phyloP scores from a whole-genome alignment of 768 basidiomycete genomes.

The Trametes elegans region DNA sequence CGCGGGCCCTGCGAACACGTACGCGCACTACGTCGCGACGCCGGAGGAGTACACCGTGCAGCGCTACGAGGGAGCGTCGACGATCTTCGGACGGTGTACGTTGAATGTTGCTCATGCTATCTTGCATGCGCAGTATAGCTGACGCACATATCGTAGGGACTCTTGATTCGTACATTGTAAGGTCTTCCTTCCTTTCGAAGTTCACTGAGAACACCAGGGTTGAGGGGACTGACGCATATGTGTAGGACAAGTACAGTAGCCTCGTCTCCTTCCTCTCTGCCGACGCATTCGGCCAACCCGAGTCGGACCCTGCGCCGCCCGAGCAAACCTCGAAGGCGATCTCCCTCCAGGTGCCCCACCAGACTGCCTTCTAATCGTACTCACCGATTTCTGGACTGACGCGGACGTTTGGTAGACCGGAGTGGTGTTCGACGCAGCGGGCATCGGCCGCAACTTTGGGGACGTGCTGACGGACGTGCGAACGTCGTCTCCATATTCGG shows the following conservation, averaged over 20 bases:
- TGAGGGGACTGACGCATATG: background rate
- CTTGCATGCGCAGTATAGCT: too few species aligned
- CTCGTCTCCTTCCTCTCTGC: slow-evolving; percentile 64
- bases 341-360: slow-evolving; percentile 53
- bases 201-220: too few species aligned
- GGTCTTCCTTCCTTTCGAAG: background rate
- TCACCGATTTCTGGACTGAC: background rate
- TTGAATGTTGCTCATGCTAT: too few species aligned
- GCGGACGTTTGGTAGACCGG: slow-evolving; percentile 39
- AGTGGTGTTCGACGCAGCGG: slow-evolving; percentile 60
- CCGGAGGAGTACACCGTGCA: slow-evolving; percentile 72
- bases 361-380: background rate
- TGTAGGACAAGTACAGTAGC: slow-evolving; percentile 57
- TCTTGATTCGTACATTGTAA: slow-evolving; percentile 71
- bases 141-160: slow-evolving; percentile 45
- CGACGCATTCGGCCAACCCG: slow-evolving; percentile 42
- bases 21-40: slow-evolving; percentile 72
- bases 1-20: slow-evolving; percentile 81
- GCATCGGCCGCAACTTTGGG: slow-evolving; percentile 60
- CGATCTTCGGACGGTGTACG: slow-evolving; percentile 75
- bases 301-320: slow-evolving; percentile 62
- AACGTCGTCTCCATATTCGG: slow-evolving; percentile 43
- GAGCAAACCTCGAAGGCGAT: slow-evolving; percentile 66
- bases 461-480: slow-evolving; percentile 56
- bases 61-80: slow-evolving; percentile 81